Percentiles rank a stretch among this genome's conserved stretches.
Conservation (phyloP, 768 basidiomycete species). For the Boletus coccyginus region DNA sequence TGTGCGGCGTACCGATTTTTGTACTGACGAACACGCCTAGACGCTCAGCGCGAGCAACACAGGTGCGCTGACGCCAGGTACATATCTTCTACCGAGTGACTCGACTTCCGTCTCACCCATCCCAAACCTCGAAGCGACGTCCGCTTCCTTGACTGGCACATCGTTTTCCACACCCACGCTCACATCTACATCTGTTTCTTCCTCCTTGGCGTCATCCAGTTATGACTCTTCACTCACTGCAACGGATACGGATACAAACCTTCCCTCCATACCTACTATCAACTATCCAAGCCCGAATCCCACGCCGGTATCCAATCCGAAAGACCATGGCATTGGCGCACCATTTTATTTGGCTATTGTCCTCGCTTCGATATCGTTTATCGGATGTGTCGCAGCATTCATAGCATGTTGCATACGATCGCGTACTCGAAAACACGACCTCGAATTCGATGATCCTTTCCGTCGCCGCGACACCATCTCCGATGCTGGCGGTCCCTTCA, state of each 20-base stretch:
- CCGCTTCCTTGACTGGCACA: constrained; percentile 3
- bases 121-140: constrained; percentile 21
- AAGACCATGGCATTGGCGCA: constrained; percentile 27
- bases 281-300: constrained; percentile 23
- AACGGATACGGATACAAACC: constrained; percentile 18
- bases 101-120: constrained; percentile 4
- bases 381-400: constrained; percentile 46
- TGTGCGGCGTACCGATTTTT: too few species aligned
- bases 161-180: constrained; percentile 1
- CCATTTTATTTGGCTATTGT: constrained; percentile 51
- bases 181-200: background rate
- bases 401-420: constrained; percentile 49
- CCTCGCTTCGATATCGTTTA: constrained; percentile 44
- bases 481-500: background rate
- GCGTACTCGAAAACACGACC: constrained; percentile 35
- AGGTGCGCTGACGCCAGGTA: background rate
- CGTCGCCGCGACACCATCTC: constrained; percentile 30
- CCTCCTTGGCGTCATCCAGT: constrained; percentile 6
- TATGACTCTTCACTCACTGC: background rate
- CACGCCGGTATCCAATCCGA: constrained; percentile 18
- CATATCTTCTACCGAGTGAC: background rate
- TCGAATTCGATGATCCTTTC: constrained; percentile 31
- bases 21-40: constrained; percentile 7
- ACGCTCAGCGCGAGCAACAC: constrained; percentile 1
- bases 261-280: constrained; percentile 24